Base-by-base conservation (phyloP, 164 flowering plant genomes). In the Berberis thunbergii region DNA sequence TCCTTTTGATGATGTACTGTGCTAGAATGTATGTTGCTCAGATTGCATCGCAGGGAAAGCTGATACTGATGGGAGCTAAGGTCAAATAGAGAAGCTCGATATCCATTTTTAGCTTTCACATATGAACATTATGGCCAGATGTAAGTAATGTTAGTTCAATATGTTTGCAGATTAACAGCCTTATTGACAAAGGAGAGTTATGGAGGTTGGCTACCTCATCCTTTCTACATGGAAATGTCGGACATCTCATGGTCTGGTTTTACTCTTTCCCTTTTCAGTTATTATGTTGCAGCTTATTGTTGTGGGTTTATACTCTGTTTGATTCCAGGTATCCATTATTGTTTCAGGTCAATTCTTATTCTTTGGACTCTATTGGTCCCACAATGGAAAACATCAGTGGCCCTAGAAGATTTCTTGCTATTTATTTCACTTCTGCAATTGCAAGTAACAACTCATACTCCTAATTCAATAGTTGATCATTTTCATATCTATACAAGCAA, bases 181-280 rank as follows among this genome's bases (percentile, higher is more conserved):
- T 86, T 4, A 84, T 92, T 59, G 86, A 85, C 71, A 68, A 73
- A 77, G 98, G 98, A 50, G 86, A 92, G 64, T 52, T 84, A 6
- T 92, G 98, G 98, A 89, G 98, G 82, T 80, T 92, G 59, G 86
- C 66, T 39, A 86, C 98, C 39, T 82, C 92, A 49, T 76, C 95
- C 26, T 76, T 89, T 59, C 75, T 92, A 64, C 98, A 89, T 80
- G 89, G 83, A 67, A 87, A 89, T 77, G 61, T 85, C 59, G 86
- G 79, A 59, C 98, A 92, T 66, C 89, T 92, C 48, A 67, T 87
- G 95, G 96, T 92, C 59, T 67, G 85, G 40, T 69, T 67, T 67
- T 40, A 67, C 56, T 38, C 69, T 53, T 48, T 26, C 45, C 4
- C 43, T 57, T 45, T 39, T 4, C 50, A 43, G 53, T 63, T 67